A percentile compares a stretch with the other conserved stretches of the same genome.
These are phyloP conservation scores for Mucor irregularis DNA, from an alignment of 371 early-diverging fungal species.

Conservation along the genomic window DNA sequence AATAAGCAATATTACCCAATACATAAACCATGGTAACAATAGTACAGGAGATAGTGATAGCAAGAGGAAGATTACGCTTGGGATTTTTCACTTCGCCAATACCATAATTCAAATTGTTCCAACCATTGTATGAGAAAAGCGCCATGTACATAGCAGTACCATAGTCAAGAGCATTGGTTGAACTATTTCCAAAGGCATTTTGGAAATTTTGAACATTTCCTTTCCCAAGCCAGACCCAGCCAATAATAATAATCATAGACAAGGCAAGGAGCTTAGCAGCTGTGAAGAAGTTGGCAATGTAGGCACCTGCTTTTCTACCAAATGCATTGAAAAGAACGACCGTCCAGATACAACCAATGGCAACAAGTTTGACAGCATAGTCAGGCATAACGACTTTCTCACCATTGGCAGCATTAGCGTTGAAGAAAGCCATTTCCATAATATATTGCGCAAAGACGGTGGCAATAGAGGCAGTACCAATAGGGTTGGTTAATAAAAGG, in stretches of 20 bases:
- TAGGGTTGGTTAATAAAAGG: slow-evolving; percentile 31
- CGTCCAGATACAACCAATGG: slow-evolving; percentile 40
- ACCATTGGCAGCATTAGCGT: slow-evolving; percentile 12
- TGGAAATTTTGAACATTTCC: slow-evolving; percentile 30
- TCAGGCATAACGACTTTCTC: slow-evolving; percentile 18
- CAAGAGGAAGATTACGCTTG: slow-evolving; percentile 50
- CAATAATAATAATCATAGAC: slow-evolving; percentile 42
- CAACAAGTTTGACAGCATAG: slow-evolving; percentile 30
- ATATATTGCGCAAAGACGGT: slow-evolving; percentile 59
- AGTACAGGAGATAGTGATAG: slow-evolving; percentile 50
- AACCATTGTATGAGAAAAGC: slow-evolving; percentile 64
- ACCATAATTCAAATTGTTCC: slow-evolving; percentile 66
- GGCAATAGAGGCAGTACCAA: slow-evolving; percentile 58
- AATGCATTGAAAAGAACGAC: slow-evolving; percentile 37
- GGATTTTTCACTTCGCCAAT: slow-evolving; percentile 65
- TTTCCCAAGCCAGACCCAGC: slow-evolving; percentile 40
- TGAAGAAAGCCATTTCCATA: slow-evolving; percentile 38
- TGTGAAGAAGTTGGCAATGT: slow-evolving; percentile 30
- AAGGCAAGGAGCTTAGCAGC: slow-evolving; percentile 38
- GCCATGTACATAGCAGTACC: slow-evolving; percentile 62
- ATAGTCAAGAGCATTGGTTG: slow-evolving; percentile 51
- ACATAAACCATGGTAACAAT: slow-evolving; percentile 57
- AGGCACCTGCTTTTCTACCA: slow-evolving; percentile 33
- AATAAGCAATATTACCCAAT: slow-evolving; percentile 62
- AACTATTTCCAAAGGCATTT: slow-evolving; percentile 36